These are phyloP conservation scores for Clarireedia homoeocarpa DNA, from an alignment of 2,329 filamentous ascomycete species.

Conservation along the genomic window DNA sequence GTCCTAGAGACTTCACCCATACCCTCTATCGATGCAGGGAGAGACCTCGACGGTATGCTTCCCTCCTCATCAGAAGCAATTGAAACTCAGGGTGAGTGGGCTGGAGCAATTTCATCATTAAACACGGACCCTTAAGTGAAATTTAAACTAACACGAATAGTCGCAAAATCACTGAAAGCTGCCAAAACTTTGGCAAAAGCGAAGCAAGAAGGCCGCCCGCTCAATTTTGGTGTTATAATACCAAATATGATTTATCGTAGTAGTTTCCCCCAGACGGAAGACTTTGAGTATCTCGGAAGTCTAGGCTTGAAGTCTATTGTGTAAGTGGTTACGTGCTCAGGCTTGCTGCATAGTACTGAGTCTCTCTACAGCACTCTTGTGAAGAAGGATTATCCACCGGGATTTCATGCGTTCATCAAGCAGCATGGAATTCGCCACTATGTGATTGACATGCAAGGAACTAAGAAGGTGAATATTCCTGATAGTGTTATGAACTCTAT, in stretches of 20 bases:
- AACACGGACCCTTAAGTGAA: no score
- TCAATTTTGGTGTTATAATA: slow-evolving; percentile 71
- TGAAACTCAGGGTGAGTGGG: slow-evolving; percentile 16
- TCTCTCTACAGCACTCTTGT: slow-evolving; percentile 47
- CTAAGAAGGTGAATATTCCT: slow-evolving; percentile 71
- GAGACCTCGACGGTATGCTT: slow-evolving; percentile 11
- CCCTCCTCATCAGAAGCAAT: slow-evolving; percentile 14
- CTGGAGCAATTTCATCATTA: background rate
- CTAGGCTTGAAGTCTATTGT: slow-evolving; percentile 73
- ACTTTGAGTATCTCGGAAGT: slow-evolving; percentile 61
- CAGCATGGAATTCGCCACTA: slow-evolving; percentile 62
- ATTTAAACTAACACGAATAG: slow-evolving; percentile 12
- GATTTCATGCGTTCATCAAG: slow-evolving; percentile 54
- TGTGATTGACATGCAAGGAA: slow-evolving; percentile 74
- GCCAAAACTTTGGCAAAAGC: slow-evolving; percentile 12
- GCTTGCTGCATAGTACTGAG: slow-evolving; percentile 10
- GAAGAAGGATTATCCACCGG: slow-evolving; percentile 48
- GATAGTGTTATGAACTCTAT: slow-evolving; percentile 61
- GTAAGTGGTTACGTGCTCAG: slow-evolving; percentile 37
- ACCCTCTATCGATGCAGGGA: slow-evolving; percentile 15
- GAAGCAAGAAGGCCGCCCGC: slow-evolving; percentile 34
- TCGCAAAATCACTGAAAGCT: slow-evolving; percentile 11
- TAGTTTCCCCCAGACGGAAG: slow-evolving; percentile 64
- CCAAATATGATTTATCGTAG: slow-evolving; percentile 68
- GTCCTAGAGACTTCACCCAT: slow-evolving; percentile 2